Evolutionary conservation across 257 asterid species (phyloP).

Genomic region (Striga asiatica): DNA sequence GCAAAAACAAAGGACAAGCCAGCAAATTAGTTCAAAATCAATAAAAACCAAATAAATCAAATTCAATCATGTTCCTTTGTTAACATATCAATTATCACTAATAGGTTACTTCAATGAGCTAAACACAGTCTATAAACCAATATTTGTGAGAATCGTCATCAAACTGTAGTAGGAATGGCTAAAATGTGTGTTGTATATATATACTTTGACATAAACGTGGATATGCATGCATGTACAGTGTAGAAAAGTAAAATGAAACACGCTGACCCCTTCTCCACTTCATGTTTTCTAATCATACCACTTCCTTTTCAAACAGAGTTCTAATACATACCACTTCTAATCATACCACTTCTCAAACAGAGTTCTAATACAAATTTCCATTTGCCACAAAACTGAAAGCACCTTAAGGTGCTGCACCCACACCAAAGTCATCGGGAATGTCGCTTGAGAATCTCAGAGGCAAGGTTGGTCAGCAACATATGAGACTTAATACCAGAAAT

Average conservation of each 20-base stretch:
- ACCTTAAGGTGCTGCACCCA: no score
- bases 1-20: conserved; percentile 20
- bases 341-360: no score
- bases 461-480: not conserved
- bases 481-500: not conserved
- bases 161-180: not conserved
- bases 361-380: no score
- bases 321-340: no score
- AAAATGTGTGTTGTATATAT: not conserved
- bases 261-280: not conserved
- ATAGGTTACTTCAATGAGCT: conserved; percentile 4
- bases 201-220: not conserved
- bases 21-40: conserved; percentile 1
- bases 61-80: not conserved
- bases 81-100: not conserved
- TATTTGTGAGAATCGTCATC: not conserved
- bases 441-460: not conserved
- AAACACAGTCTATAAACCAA: not conserved
- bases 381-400: not conserved
- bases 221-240: not conserved
- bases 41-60: conserved; percentile 1
- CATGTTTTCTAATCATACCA: no score
- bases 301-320: no score
- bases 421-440: conserved; percentile 1
- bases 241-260: not conserved